Evolutionary conservation across 108 stramenopile species (phyloP).

Genomic region (Chaetoceros tenuissimus): DNA sequence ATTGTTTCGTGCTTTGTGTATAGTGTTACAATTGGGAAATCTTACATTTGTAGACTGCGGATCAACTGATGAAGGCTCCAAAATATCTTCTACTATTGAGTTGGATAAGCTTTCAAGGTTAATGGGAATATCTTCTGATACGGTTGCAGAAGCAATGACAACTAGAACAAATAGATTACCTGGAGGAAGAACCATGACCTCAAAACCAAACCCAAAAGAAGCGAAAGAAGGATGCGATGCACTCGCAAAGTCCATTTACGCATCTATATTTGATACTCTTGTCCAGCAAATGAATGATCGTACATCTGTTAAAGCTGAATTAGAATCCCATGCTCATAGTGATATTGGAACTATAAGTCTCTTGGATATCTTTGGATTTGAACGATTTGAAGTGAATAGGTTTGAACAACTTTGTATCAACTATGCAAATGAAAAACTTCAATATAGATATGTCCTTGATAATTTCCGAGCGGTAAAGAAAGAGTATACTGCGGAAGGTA

Average conservation of each 20-base stretch:
- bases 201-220: too few relatives aligned
- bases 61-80: conserved; percentile 30
- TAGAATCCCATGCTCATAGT: conserved; percentile 21
- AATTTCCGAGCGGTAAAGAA: conserved; percentile 51
- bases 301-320: conserved; percentile 19
- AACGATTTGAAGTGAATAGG: conserved; percentile 85
- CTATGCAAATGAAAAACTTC: conserved; percentile 92
- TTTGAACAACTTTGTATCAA: conserved; percentile 97
- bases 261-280: conserved; percentile 62
- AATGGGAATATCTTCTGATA: conserved; percentile 49
- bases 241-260: conserved; percentile 87
- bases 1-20: conserved; percentile 56
- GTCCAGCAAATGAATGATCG: conserved; percentile 47
- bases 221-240: conserved; percentile 81
- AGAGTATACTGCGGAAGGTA: conserved; percentile 85
- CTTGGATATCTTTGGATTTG: conserved; percentile 98
- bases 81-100: conserved; percentile 30
- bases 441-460: conserved; percentile 83
- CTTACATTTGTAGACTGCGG: conserved; percentile 39
- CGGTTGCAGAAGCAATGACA: conserved; percentile 48
- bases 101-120: conserved; percentile 47
- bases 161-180: conserved; percentile 39
- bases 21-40: conserved; percentile 79
- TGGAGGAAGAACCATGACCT: too few relatives aligned
- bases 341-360: conserved; percentile 67